Evolutionary conservation across 2,329 filamentous ascomycete species (phyloP).

Genomic region (Fonsecaea pedrosoi): DNA sequence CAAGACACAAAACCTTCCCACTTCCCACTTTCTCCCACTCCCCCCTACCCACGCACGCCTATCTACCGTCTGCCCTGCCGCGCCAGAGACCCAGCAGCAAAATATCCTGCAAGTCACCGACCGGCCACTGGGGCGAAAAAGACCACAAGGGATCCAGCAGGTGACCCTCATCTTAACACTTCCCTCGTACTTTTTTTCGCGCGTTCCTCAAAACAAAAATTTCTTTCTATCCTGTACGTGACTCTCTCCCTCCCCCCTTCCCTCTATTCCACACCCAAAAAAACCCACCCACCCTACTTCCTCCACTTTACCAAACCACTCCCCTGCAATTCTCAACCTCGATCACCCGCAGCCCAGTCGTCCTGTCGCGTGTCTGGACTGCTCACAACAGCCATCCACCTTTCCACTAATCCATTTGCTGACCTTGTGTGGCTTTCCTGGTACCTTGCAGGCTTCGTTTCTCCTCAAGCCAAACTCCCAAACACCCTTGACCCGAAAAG

Average conservation of each 20-base stretch:
- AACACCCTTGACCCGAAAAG: constrained; percentile 7
- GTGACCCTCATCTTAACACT: constrained; percentile 38
- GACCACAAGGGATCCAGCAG: constrained; percentile 26
- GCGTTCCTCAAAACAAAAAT: constrained; percentile 30
- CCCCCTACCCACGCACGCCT: constrained; percentile 24
- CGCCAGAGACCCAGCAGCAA: constrained; percentile 34
- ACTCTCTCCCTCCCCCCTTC: constrained; percentile 15
- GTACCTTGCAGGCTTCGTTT: constrained; percentile 33
- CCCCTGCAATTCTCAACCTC: constrained; percentile 31
- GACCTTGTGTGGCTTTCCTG: constrained; percentile 26
- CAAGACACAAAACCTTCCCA: constrained; percentile 37
- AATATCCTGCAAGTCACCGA: constrained; percentile 35
- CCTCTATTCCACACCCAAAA: constrained; percentile 24
- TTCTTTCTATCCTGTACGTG: constrained; percentile 17
- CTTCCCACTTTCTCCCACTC: constrained; percentile 28
- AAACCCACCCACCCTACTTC: constrained; percentile 34
- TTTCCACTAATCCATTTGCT: constrained; percentile 27
- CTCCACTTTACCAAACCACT: constrained; percentile 33
- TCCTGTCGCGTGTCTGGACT: constrained; percentile 31
- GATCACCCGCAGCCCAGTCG: constrained; percentile 23
- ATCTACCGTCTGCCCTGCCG: constrained; percentile 28
- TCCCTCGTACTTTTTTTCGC: constrained; percentile 24
- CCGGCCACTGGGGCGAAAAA: constrained; percentile 25
- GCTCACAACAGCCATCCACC: constrained; percentile 7
- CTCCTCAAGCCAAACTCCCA: constrained; percentile 1